Conservation (phyloP, 2,329 filamentous ascomycete species). For the Leptosphaerulina australis region DNA sequence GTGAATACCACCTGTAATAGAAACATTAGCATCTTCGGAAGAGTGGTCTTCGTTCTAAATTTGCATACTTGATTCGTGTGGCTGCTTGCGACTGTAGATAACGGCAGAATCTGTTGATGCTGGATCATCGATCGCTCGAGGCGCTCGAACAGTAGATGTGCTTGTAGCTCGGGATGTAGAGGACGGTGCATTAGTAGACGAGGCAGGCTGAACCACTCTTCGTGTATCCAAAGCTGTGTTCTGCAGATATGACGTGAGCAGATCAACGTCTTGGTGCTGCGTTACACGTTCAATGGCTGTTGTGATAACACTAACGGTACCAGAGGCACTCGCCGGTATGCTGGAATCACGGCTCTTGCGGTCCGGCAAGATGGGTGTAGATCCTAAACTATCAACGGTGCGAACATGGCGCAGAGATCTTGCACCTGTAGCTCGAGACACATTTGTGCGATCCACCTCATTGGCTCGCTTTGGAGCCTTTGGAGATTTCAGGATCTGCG, state of each 20-base stretch:
- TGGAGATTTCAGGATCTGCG: slow-evolving; percentile 4
- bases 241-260: not conserved
- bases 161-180: slow-evolving; percentile 22
- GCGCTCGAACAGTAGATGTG: slow-evolving; percentile 24
- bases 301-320: not conserved
- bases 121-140: slow-evolving; percentile 6
- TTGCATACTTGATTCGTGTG: slow-evolving; percentile 25
- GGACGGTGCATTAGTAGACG: not conserved
- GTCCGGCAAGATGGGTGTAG: slow-evolving; percentile 24
- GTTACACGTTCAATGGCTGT: not conserved
- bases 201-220: not conserved
- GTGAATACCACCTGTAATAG: slow-evolving; percentile 8
- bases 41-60: not conserved
- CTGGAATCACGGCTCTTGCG: not conserved
- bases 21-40: slow-evolving; percentile 20
- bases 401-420: slow-evolving; percentile 25
- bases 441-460: not conserved
- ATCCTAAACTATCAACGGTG: slow-evolving; percentile 30
- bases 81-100: slow-evolving; percentile 22
- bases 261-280: not conserved
- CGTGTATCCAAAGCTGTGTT: not conserved
- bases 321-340: not conserved
- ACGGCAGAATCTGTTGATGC: slow-evolving; percentile 22
- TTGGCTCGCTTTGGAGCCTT: not conserved
- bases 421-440: not conserved